These are phyloP conservation scores for Nadsonia fulvescens DNA, from an alignment of 805 yeast species.

Conservation along the genomic window DNA sequence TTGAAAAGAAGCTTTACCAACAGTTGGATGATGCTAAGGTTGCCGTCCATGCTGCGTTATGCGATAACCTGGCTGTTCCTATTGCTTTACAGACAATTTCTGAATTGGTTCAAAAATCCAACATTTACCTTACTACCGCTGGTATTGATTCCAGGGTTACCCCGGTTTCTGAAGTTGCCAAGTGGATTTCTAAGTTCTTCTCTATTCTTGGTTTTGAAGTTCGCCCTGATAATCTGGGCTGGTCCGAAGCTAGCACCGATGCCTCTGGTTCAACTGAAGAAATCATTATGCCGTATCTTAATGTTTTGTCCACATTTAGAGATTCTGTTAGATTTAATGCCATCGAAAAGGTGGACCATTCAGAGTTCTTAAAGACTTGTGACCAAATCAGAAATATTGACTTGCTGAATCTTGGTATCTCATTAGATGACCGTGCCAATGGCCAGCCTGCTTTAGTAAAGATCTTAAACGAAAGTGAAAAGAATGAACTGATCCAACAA, in stretches of 20 bases:
- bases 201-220: conserved; percentile 58
- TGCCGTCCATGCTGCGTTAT: conserved; percentile 57
- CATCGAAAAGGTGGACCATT: conserved; percentile 35
- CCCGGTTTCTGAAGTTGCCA: conserved; percentile 42
- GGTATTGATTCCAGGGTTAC: conserved; percentile 40
- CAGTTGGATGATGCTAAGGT: conserved; percentile 34
- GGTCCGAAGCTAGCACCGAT: conserved; percentile 33
- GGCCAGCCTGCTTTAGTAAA: conserved; percentile 71
- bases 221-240: conserved; percentile 59
- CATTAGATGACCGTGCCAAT: conserved; percentile 73
- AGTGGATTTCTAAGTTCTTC: conserved; percentile 55
- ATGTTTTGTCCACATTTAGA: conserved; percentile 60
- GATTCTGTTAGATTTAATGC: conserved; percentile 66
- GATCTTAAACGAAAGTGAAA: conserved; percentile 54
- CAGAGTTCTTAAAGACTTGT: conserved; percentile 43
- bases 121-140: conserved; percentile 46
- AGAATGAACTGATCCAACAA: conserved; percentile 35
- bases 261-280: conserved; percentile 34
- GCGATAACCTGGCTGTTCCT: conserved; percentile 79
- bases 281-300: conserved; percentile 59
- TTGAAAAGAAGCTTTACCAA: conserved; percentile 37
- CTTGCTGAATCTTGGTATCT: conserved; percentile 56
- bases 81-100: conserved; percentile 44
- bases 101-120: conserved; percentile 53
- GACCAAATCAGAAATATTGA: conserved; percentile 61